Base-by-base conservation (phyloP, 2,329 filamentous ascomycete genomes). In the Chrysoporthe austroafricana region DNA sequence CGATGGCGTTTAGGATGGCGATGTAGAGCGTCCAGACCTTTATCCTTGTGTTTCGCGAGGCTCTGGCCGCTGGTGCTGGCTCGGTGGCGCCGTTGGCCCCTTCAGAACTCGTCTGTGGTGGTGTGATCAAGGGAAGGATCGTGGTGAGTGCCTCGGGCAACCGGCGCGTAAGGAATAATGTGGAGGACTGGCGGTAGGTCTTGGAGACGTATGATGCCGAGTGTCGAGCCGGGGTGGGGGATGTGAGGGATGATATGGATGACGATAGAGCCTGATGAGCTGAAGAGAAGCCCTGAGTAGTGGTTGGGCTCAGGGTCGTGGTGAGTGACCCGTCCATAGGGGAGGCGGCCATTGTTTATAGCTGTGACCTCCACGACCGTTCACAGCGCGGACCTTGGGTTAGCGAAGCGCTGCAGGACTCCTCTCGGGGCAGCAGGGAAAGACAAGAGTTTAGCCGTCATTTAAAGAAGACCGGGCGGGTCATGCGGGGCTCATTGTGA, bases 1-100 rank as follows among this genome's bases (percentile, higher is more conserved):
- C 84, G 71, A 97, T 91, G 50, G 93, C 91, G 81, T 97, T 97
- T 70, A 98, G 84, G 62, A 97, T 91, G 21, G 94, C 97, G 72
- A 98, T 86, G 77, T 98, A 99, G 74, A 99, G 85, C 78, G 94
- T 97, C 96, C 96, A 99, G 71, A 98, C 91, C 80, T 98, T 99
- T 78, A 97, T 91, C 72, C 94, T 86, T 67, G 93, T 96, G 43
- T 90, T 91, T 72, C 91, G 88, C 54, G 92, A 94, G 64, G 93
- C 93, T 71, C 86, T 88, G 64, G 92, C 90, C 64, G 97, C 89
- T 4, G 94, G 93, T 39, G 93, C 91, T 39, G 87, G 82, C 67
- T 88, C 85, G 46, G 74, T 76, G 26, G 78, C 71, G 43, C 81
- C 79, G 62, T 82, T 80, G 26, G 77, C 82, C 78, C 61, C 84